Base-by-base conservation (phyloP, 225 moss, liverwort and hornwort species). In the Polytrichum commune region DNA sequence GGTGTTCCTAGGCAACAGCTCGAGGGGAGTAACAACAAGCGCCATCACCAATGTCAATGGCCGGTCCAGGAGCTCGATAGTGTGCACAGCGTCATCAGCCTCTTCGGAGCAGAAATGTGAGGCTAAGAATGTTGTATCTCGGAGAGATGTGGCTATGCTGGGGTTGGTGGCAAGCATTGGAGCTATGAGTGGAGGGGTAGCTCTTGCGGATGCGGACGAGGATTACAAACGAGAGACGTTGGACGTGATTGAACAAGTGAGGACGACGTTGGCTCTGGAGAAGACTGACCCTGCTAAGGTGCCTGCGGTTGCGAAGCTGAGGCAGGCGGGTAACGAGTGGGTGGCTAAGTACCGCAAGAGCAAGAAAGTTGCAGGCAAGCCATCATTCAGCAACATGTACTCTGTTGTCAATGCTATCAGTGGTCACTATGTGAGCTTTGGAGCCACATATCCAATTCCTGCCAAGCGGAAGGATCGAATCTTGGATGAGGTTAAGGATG, bases 311-410 rank as follows among this genome's bases (percentile, higher is more conserved):
- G 91, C 92, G 16, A 81, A 74, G 53, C 64, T 98, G 78, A 82
- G 94, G 66, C 89, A 88, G 82, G 73, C 82, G n/a, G 92, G 92
- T n/a, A 98, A 94, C 76, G 92, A 88, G 8, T 98, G 97, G 97
- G 94, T 98, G 27, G 97, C 94, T 66, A 94, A 94, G 76, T 98
- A 94, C 66, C 86, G 94, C 22, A 89, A 92, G 29, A 83, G 88
- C 75, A 94, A 94, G 77, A 84, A 79, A 58, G 86, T 98, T 67
- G 92, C 94, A 6, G 97, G 94, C 26, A 94, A 77, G 80, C 88
- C 91, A 30, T 94, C 94, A 5, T 98, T 94, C 78, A 98, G 97
- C 80, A 92, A 98, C 77, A 94, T 94, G 86, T 98, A 94, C 79
- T 98, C 94, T 61, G 94, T 94, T 22, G 79, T 98, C 55, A 98